A percentile compares a stretch with the other conserved stretches of the same genome.
phyloP scores from a whole-genome alignment of 1,284 basidiomycete genomes.

The Sparassis latifolia region DNA sequence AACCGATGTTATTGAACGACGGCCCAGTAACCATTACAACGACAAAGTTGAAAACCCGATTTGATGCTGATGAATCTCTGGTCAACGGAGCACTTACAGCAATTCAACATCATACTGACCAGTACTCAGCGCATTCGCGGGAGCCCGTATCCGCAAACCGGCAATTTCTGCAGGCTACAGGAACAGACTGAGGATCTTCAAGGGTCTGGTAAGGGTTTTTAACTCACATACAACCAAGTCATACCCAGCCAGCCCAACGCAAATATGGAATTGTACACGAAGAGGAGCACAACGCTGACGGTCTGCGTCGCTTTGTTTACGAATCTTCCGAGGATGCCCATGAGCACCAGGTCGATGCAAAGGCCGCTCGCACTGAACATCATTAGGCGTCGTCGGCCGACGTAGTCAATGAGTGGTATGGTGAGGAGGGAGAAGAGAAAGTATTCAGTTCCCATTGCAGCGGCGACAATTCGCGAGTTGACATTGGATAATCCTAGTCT shows the following conservation, averaged over 20 bases:
- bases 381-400: slow-evolving; percentile 61
- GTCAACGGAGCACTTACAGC: too few relatives aligned
- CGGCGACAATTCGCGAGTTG: slow-evolving; percentile 58
- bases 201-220: not conserved
- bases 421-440: slow-evolving; percentile 55
- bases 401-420: slow-evolving; percentile 50
- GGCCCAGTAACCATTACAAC: slow-evolving; percentile 67
- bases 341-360: slow-evolving; percentile 51
- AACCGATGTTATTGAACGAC: slow-evolving; percentile 55
- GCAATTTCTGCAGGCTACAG: slow-evolving; percentile 55
- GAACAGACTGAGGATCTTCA: not conserved
- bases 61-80: slow-evolving; percentile 30
- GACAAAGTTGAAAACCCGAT: slow-evolving; percentile 61
- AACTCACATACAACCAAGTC: slow-evolving; percentile 55
- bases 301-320: slow-evolving; percentile 40
- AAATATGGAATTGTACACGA: slow-evolving; percentile 66
- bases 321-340: slow-evolving; percentile 46
- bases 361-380: slow-evolving; percentile 63
- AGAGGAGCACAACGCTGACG: slow-evolving; percentile 53
- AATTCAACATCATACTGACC: slow-evolving; percentile 13
- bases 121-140: slow-evolving; percentile 61
- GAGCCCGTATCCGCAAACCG: slow-evolving; percentile 52
- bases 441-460: slow-evolving; percentile 65
- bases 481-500: slow-evolving; percentile 53
- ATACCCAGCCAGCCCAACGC: slow-evolving; percentile 69